Conservation (phyloP, 495 filamentous ascomycete species). For the Penicillium desertorum region DNA sequence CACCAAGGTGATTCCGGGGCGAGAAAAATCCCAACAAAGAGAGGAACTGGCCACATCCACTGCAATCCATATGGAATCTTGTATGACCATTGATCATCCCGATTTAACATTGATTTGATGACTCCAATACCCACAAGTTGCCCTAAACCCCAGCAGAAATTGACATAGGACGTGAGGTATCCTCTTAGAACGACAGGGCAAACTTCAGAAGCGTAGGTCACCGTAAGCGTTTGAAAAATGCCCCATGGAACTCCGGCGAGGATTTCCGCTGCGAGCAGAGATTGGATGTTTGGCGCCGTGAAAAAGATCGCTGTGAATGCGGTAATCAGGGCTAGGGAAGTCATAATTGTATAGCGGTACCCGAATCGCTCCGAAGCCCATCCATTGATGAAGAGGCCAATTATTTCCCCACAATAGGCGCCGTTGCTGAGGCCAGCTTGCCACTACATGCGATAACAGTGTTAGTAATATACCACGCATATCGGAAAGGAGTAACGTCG, state of each 20-base stretch:
- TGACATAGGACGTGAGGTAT: constrained; percentile 48
- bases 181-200: constrained; percentile 44
- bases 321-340: neutral
- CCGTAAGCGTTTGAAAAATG: constrained; percentile 53
- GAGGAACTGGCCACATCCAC: constrained; percentile 54
- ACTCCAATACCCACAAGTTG: constrained; percentile 55
- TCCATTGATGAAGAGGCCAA: neutral
- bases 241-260: constrained; percentile 31
- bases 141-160: constrained; percentile 51
- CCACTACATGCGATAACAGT: neutral
- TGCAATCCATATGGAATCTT: constrained; percentile 57
- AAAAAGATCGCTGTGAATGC: constrained; percentile 7
- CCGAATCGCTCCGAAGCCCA: neutral
- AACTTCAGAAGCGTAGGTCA: constrained; percentile 55
- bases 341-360: neutral
- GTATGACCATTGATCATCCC: constrained; percentile 50
- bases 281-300: neutral
- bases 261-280: constrained; percentile 6
- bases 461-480: neutral
- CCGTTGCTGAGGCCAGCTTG: neutral
- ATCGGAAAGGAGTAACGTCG: no score
- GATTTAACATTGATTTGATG: constrained; percentile 36
- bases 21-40: constrained; percentile 40
- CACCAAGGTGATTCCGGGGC: constrained; percentile 52
- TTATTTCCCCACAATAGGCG: neutral